A percentile compares a stretch with the other conserved stretches of the same genome.
Conservation (phyloP, 768 basidiomycete genomes). For the Dictyophora rubrovolvata region DNA sequence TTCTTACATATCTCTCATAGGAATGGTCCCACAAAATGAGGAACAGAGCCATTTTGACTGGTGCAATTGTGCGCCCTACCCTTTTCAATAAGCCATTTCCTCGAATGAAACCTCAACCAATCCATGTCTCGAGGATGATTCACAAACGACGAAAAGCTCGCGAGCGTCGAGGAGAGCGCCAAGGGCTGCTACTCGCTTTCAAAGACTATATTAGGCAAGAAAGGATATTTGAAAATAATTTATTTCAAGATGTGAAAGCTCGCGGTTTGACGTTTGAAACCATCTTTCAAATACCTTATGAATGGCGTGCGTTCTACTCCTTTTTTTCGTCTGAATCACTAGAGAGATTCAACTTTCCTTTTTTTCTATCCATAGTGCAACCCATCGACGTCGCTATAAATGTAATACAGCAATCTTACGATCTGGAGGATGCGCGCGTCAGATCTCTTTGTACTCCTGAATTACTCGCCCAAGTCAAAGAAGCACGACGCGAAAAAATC, state of each 20-base stretch:
- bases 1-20: conserved; percentile 22
- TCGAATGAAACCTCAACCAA: conserved; percentile 70
- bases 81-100: conserved; percentile 63
- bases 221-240: conserved; percentile 25
- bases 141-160: conserved; percentile 32
- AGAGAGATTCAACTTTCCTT: background rate
- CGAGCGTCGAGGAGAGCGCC: conserved; percentile 34
- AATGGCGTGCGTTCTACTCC: conserved; percentile 34
- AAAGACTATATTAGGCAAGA: conserved; percentile 28
- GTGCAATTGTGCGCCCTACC: conserved; percentile 56
- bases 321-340: background rate
- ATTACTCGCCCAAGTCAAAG: conserved; percentile 38
- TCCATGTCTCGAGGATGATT: conserved; percentile 63
- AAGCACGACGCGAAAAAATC: conserved; percentile 51
- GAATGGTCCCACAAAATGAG: conserved; percentile 45
- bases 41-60: conserved; percentile 61
- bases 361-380: conserved; percentile 21
- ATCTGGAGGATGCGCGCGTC: conserved; percentile 33
- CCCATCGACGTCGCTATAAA: conserved; percentile 25
- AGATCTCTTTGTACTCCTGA: conserved; percentile 34
- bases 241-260: conserved; percentile 3
- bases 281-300: conserved; percentile 17
- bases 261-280: conserved; percentile 8
- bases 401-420: conserved; percentile 25
- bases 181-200: conserved; percentile 24